Conservation (phyloP, 257 asterid genomes). For the Nicotiana undulata region DNA sequence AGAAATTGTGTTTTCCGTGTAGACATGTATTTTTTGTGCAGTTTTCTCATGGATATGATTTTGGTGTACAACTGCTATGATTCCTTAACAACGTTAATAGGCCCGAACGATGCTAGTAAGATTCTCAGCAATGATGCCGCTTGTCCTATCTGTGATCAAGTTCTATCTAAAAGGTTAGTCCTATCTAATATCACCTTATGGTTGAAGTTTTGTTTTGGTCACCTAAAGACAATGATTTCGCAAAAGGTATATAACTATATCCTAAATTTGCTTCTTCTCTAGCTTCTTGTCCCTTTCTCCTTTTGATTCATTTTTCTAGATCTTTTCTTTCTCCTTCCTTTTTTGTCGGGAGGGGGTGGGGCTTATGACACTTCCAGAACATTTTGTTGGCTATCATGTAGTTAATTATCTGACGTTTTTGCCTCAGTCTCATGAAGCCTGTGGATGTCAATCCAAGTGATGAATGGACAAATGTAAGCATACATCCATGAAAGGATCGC, state of each 20-base stretch:
- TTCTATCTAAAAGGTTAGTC: slow-evolving; percentile 84
- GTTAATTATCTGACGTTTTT: slow-evolving; percentile 3
- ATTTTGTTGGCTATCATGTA: not conserved
- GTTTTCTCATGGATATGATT: not conserved
- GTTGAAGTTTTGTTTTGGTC: not conserved
- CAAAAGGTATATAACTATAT: not conserved
- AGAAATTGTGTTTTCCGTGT: not conserved
- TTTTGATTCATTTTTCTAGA: not conserved
- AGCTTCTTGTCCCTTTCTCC: not conserved
- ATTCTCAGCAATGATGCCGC: slow-evolving; percentile 81
- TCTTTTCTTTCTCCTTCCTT: not conserved
- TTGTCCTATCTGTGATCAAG: slow-evolving; percentile 97
- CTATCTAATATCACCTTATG: not conserved
- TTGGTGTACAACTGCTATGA: slow-evolving; percentile 8
- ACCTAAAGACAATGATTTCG: not conserved
- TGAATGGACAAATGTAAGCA: slow-evolving; percentile 88
- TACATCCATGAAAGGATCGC: slow-evolving; percentile 6
- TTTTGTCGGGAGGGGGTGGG: no score
- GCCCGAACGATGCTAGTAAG: slow-evolving; percentile 86
- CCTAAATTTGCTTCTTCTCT: not conserved
- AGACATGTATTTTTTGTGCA: not conserved
- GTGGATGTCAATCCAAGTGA: slow-evolving; percentile 85
- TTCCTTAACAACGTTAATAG: slow-evolving; percentile 54
- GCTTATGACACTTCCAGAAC: not conserved
- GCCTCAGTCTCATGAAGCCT: slow-evolving; percentile 79